Evolutionary conservation across 139 green algal genomes (phyloP).

Genomic region (Penium margaritaceum): DNA sequence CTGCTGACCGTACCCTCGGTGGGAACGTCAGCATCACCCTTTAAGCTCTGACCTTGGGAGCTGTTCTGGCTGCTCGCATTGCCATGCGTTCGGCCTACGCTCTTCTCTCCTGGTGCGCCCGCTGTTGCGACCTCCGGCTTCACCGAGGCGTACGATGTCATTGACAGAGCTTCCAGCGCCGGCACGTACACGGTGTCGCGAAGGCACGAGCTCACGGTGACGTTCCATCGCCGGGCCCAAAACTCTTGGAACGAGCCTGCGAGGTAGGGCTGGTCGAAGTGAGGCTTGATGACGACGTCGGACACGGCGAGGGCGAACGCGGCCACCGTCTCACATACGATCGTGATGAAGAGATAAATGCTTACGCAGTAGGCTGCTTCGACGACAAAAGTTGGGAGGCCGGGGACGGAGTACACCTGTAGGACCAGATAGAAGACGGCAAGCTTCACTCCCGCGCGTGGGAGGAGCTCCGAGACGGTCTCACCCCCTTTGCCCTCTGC

Average conservation of each 20-base stretch:
- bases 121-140: neutral
- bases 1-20: too few species aligned
- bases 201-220: slow-evolving; percentile 25
- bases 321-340: slow-evolving; percentile 14
- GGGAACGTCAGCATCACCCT: too few species aligned
- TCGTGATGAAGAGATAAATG: slow-evolving; percentile 24
- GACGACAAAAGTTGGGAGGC: too few species aligned
- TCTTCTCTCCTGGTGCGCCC: neutral
- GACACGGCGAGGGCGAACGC: neutral
- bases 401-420: too few species aligned
- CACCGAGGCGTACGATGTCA: neutral
- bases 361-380: too few species aligned
- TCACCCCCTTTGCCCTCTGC: too few species aligned
- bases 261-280: slow-evolving; percentile 30
- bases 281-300: neutral
- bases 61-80: neutral
- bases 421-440: too few species aligned
- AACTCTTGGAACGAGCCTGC: slow-evolving; percentile 30
- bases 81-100: neutral
- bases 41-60: neutral
- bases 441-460: too few species aligned
- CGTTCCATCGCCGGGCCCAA: slow-evolving; percentile 36
- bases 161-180: neutral
- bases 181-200: slow-evolving; percentile 34
- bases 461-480: too few species aligned